Evolutionary conservation across 1,139 yeast genomes (phyloP).

Genomic region (Groenewaldozyma sp.): DNA sequence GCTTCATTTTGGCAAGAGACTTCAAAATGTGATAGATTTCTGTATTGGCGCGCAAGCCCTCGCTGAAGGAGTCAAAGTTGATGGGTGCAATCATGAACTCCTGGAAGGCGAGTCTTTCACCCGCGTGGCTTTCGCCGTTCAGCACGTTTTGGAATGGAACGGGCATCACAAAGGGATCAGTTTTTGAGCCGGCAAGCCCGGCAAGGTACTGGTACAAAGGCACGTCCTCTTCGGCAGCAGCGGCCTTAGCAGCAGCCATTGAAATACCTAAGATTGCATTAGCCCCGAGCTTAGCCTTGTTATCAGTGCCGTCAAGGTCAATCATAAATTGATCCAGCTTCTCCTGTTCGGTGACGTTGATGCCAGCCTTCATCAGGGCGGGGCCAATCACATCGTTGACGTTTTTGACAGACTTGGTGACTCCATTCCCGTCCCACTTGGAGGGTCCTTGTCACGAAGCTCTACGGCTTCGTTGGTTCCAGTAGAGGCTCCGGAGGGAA

Average conservation of each 20-base stretch:
- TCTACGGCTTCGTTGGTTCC: constrained; percentile 94
- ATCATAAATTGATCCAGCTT: constrained; percentile 71
- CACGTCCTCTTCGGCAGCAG: constrained; percentile 80
- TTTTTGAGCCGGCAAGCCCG: constrained; percentile 54
- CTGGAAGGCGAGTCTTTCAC: constrained; percentile 97
- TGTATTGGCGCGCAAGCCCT: constrained; percentile 90
- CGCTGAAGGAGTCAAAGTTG: constrained; percentile 78
- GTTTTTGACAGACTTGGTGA: constrained; percentile 79
- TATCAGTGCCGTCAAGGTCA: constrained; percentile 82
- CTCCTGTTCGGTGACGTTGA: constrained; percentile 71
- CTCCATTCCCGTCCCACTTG: constrained; percentile 97
- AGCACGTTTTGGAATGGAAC: constrained; percentile 97
- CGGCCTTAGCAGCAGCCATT: constrained; percentile 88
- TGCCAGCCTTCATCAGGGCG: constrained; percentile 62
- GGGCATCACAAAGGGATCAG: constrained; percentile 75
- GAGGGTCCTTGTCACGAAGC: constrained; percentile 89
- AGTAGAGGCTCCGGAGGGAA: constrained; percentile 94
- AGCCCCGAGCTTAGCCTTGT: constrained; percentile 92
- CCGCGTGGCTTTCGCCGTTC: constrained; percentile 99
- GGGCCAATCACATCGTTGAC: constrained; percentile 87
- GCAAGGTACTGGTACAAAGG: constrained; percentile 85
- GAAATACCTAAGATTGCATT: constrained; percentile 95
- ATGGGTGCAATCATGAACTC: constrained; percentile 98
- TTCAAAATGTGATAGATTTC: constrained; percentile 96
- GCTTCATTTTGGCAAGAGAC: constrained; percentile 79